Base-by-base conservation (phyloP, 2,329 filamentous ascomycete genomes). In the Apiospora koreana region DNA sequence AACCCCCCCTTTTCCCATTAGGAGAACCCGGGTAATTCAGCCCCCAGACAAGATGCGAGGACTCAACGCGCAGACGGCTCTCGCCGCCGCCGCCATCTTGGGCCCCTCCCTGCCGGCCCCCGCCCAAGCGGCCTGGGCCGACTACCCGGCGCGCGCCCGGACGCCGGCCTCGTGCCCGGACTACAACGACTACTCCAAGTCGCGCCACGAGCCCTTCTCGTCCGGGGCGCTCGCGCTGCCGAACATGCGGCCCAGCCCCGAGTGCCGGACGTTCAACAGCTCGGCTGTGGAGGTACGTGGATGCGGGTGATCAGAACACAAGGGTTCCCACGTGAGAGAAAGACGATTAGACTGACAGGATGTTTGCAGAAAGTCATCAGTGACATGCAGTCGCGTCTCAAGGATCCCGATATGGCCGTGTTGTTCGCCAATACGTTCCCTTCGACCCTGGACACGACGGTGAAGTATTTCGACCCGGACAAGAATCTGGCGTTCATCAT, bases 211-310 rank as follows among this genome's bases (percentile, higher is more conserved):
- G 67, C 45, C 67, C 5, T 25, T 25, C 18, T 68, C 67, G 23
- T n/a, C 25, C 31, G 67, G 67, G 18, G 25, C 67, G 3, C 46
- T 68, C 23, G n/a, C 21, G 7, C 46, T 68, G 31, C 67, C 67
- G 12, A 41, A 68, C 31, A 68, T 68, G 67, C 28, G 67, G 35
- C 67, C 67, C n/a, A 35, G 67, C 4, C 67, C 67, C 16, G 67
- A 68, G 31, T 68, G 67, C 10, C 45, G 67, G 45, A 68, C 67
- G 14, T 68, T 68, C n/a, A 68, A 68, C 21, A 68, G 67, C 46
- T 50, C 67, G 18, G 67, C 67, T 16, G 67, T 68, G 18, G 67
- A 68, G 46, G 67, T 58, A 25, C 7, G 67, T 54, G n/a, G n/a
- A n/a, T n/a, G n/a, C n/a, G n/a, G n/a, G 5, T 43, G 14, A 9